Conservation (phyloP, 2,329 filamentous ascomycete genomes). For the Monosporascus ibericus region DNA sequence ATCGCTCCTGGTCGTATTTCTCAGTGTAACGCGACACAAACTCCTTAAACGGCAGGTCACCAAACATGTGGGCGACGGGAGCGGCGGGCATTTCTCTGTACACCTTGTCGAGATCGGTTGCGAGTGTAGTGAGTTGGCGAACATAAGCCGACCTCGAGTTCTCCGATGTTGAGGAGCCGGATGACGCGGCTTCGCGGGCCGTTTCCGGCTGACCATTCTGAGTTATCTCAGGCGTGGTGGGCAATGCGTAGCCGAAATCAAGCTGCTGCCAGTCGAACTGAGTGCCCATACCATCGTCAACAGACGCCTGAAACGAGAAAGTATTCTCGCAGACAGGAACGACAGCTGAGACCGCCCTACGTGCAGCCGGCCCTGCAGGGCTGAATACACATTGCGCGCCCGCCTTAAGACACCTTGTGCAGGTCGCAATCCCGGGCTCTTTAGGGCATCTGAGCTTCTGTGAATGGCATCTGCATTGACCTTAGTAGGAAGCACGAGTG, state of each 20-base stretch:
- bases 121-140: slow-evolving; percentile 16
- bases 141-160: slow-evolving; percentile 11
- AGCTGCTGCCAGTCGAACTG: slow-evolving; percentile 16
- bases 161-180: slow-evolving; percentile 1
- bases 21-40: slow-evolving; percentile 16
- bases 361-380: slow-evolving; percentile 21
- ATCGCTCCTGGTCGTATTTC: slow-evolving; percentile 18
- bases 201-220: not conserved
- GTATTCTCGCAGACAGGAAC: slow-evolving; percentile 7
- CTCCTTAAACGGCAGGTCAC: slow-evolving; percentile 14
- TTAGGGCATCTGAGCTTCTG: slow-evolving; percentile 43
- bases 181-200: not conserved
- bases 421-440: slow-evolving; percentile 27
- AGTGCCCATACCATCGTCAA: slow-evolving; percentile 6
- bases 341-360: slow-evolving; percentile 6
- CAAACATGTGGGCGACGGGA: slow-evolving; percentile 19
- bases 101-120: slow-evolving; percentile 21
- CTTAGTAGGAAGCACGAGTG: not conserved
- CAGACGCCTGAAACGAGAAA: not conserved
- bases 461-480: slow-evolving; percentile 36
- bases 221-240: slow-evolving; percentile 1
- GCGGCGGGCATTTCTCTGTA: slow-evolving; percentile 12
- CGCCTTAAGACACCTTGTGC: slow-evolving; percentile 36
- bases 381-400: slow-evolving; percentile 36
- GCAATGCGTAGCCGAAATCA: slow-evolving; percentile 4